Percentiles rank a stretch among this genome's conserved stretches.
Conservation (phyloP, 805 yeast genomes). For the Metschnikowia matae region DNA sequence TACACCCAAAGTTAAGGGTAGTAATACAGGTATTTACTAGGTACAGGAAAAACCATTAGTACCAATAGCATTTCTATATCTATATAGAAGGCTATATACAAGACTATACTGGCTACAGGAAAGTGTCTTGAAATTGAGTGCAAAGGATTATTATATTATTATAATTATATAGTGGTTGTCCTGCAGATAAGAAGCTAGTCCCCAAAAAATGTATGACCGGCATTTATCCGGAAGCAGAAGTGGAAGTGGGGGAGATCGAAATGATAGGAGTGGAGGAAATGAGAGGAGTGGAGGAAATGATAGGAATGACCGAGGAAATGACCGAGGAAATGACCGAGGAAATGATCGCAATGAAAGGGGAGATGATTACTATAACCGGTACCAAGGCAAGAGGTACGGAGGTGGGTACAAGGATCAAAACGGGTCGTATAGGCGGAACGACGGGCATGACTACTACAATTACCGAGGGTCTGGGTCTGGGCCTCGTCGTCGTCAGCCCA, state of each 20-base stretch:
- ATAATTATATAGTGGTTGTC: no score
- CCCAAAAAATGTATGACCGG: not conserved
- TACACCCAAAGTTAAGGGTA: no score
- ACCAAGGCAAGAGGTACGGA: slow-evolving; percentile 7
- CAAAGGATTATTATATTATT: no score
- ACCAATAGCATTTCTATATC: no score
- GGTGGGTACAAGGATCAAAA: slow-evolving; percentile 1
- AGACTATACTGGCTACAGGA: no score
- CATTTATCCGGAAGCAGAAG: not conserved
- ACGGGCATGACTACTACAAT: slow-evolving; percentile 13
- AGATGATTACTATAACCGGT: slow-evolving; percentile 6
- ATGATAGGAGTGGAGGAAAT: not conserved
- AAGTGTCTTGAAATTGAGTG: no score
- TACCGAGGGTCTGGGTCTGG: slow-evolving; percentile 6
- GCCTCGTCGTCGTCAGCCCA: slow-evolving; percentile 4
- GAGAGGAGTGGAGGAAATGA: not conserved
- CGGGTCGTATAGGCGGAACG: slow-evolving; percentile 5
- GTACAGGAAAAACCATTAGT: no score
- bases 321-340: not conserved
- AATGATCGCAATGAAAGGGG: slow-evolving; percentile 3
- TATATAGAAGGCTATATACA: no score
- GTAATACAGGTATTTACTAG: no score
- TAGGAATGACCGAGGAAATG: not conserved
- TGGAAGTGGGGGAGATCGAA: not conserved
- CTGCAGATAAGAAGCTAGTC: no score